Evolutionary conservation across 2,329 filamentous ascomycete genomes (phyloP).

Genomic region (Aspergillus sergii): DNA sequence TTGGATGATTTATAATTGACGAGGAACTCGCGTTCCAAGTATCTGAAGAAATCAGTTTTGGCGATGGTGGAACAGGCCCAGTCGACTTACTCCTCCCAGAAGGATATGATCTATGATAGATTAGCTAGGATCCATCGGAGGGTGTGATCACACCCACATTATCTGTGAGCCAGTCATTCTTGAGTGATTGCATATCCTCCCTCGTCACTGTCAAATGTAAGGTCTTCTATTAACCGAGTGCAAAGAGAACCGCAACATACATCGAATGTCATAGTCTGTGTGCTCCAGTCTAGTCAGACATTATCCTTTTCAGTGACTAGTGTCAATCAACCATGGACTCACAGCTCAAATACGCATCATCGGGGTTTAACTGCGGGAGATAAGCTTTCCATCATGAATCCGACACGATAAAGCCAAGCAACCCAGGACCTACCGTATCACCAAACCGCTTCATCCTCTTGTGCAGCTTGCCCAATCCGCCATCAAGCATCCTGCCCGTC

Average conservation of each 20-base stretch:
- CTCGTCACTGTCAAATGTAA: constrained; percentile 66
- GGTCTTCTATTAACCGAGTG: constrained; percentile 4
- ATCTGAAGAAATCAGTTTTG: constrained; percentile 48
- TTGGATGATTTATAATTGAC: constrained; percentile 76
- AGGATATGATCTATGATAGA: constrained; percentile 75
- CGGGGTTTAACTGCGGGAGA: constrained; percentile 53
- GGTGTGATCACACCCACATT: constrained; percentile 63
- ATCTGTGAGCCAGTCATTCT: constrained; percentile 94
- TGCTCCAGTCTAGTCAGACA: constrained; percentile 18
- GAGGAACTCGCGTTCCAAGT: constrained; percentile 87
- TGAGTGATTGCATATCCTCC: constrained; percentile 85
- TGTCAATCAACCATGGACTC: constrained; percentile 41
- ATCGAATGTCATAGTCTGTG: constrained; percentile 65
- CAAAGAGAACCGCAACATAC: constrained; percentile 45
- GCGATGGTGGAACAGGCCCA: constrained; percentile 1
- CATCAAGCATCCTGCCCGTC: constrained; percentile 26
- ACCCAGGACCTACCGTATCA: constrained; percentile 35
- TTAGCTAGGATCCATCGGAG: constrained; percentile 26
- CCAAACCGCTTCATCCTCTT: constrained; percentile 41
- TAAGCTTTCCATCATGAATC: constrained; percentile 20
- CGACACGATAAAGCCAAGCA: not conserved
- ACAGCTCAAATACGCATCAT: constrained; percentile 73
- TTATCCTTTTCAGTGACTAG: not conserved
- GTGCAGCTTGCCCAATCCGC: constrained; percentile 34
- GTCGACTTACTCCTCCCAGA: constrained; percentile 85